Conservation (phyloP, 495 filamentous ascomycete species). For the Letharia columbiana region DNA sequence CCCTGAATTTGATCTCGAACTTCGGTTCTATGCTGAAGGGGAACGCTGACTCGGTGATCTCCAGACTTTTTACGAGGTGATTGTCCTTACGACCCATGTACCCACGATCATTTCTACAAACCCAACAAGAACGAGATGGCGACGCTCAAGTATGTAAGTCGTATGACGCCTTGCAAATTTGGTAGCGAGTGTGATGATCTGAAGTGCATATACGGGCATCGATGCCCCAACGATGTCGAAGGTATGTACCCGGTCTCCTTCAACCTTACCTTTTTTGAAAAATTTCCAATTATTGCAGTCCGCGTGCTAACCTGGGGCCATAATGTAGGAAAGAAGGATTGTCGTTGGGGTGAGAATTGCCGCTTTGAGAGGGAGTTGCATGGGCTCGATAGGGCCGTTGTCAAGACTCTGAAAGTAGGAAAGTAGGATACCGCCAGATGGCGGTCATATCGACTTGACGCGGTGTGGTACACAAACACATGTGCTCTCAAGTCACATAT, state of each 20-base stretch:
- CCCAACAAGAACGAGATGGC: conserved; percentile 57
- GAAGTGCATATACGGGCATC: conserved; percentile 81
- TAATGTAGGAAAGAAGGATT: conserved; percentile 38
- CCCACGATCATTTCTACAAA: conserved; percentile 67
- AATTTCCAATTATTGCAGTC: neutral
- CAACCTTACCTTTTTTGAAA: neutral
- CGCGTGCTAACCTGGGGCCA: neutral
- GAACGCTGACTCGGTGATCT: neutral
- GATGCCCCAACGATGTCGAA: conserved; percentile 24
- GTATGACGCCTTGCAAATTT: conserved; percentile 69
- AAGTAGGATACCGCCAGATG: conserved; percentile 13
- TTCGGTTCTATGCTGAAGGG: neutral
- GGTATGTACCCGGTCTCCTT: neutral
- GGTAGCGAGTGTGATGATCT: conserved; percentile 65
- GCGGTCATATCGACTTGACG: neutral
- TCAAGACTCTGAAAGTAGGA: conserved; percentile 46
- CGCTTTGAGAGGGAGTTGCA: conserved; percentile 43
- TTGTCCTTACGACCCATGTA: conserved; percentile 64
- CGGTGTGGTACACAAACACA: neutral
- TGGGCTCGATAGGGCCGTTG: conserved; percentile 44
- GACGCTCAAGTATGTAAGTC: conserved; percentile 59
- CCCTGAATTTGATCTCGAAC: neutral
- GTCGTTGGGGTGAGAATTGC: conserved; percentile 44
- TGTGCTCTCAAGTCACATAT: neutral
- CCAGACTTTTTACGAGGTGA: conserved; percentile 56